Base-by-base conservation (phyloP, 352 stramenopile genomes). In the Blastocystis sp. region DNA sequence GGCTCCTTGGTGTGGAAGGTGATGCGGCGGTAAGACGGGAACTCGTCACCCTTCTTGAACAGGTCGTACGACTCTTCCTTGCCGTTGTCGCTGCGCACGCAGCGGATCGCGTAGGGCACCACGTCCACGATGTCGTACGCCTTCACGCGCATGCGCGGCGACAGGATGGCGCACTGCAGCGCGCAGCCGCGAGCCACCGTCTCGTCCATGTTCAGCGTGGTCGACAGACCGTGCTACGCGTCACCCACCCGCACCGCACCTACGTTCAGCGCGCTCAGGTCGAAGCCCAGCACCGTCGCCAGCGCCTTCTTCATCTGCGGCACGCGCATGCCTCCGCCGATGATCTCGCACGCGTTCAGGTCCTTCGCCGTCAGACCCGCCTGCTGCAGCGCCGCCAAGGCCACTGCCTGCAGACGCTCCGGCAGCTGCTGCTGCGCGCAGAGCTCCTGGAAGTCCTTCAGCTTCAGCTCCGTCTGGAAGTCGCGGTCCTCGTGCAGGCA, bases 161-260 rank as follows among this genome's bases (percentile, higher is more conserved):
- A 98, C 38, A 99, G 92, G 90, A 99, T 99, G 61, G 97, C 97
- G 90, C 94, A 98, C 91, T 98, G 95, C 67, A 99, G 92, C 4
- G 96, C 97, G 89, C 95, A 98, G 89, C 97, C 97, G 76, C 96
- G 93, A 41, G 95, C 94, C 1, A 99, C 95, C 80, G 95, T 95
- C 92, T 99, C 97, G 90, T 99, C 96, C 43, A 96, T 96, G 92
- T 99, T 99, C 91, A 99, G 93, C 56, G 97, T 99, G 67, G 96
- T 98, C 78, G 93, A 97, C n/a, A 99, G 91, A 23, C 95, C 95
- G 89, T 96, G 48, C 48, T 56, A 56, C 48, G 14, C 48, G 48
- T 56, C 48, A 56, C 48, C 5, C 14, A 0, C 5, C 48, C 14
- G 5, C 48, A 56, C 48, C 5, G 97, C 91, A 98, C 98, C 87